phyloP scores from a whole-genome alignment of 2,329 filamentous ascomycete species.

The Aspergillus cejpii region DNA sequence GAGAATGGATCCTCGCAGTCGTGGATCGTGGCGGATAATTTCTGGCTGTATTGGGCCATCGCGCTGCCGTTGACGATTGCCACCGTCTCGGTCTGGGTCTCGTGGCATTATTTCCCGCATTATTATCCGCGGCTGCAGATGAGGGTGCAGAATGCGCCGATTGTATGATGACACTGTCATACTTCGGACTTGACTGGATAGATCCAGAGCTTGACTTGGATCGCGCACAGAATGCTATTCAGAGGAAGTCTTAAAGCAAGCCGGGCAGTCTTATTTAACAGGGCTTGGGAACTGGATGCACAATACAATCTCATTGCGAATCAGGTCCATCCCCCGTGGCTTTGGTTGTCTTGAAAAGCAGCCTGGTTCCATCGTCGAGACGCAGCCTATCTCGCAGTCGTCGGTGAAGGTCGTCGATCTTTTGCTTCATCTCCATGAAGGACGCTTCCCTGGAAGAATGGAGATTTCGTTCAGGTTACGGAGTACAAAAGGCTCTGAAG shows the following conservation, averaged over 20 bases:
- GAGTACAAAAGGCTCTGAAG: slow-evolving; percentile 14
- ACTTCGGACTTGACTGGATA: too few relatives aligned
- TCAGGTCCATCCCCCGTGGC: too few relatives aligned
- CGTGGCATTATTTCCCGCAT: slow-evolving; percentile 15
- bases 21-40: slow-evolving; percentile 22
- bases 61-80: slow-evolving; percentile 24
- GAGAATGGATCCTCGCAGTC: slow-evolving; percentile 11
- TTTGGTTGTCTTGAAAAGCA: slow-evolving; percentile 13
- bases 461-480: slow-evolving; percentile 18
- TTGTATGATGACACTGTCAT: background rate
- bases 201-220: too few relatives aligned
- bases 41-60: slow-evolving; percentile 32
- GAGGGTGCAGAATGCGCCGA: background rate
- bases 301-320: too few relatives aligned
- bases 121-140: background rate
- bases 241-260: too few relatives aligned
- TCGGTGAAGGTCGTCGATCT: slow-evolving; percentile 12
- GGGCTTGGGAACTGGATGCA: too few relatives aligned
- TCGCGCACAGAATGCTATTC: too few relatives aligned
- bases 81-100: slow-evolving; percentile 22
- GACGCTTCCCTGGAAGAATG: slow-evolving; percentile 12
- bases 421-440: slow-evolving; percentile 9
- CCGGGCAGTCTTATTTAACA: too few relatives aligned
- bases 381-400: slow-evolving; percentile 18
- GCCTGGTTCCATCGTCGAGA: slow-evolving; percentile 20